Conservation (phyloP, 768 basidiomycete species). For the Daedaleopsis nitida region DNA sequence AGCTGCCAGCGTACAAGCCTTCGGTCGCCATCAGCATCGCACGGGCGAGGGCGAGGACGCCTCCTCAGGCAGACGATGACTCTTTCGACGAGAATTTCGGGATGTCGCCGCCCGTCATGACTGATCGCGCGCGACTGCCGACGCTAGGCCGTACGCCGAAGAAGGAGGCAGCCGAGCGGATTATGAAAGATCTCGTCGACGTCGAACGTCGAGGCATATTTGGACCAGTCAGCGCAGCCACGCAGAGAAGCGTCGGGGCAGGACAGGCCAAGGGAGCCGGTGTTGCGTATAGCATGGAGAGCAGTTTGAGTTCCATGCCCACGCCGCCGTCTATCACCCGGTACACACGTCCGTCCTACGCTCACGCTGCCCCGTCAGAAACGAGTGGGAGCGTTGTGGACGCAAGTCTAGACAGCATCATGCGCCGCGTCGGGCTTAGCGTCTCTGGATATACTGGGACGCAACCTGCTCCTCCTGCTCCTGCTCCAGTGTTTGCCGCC, state of each 20-base stretch:
- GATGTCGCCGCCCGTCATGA: slow-evolving; percentile 56
- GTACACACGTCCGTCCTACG: slow-evolving; percentile 51
- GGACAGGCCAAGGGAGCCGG: slow-evolving; percentile 5
- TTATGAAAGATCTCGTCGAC: slow-evolving; percentile 61
- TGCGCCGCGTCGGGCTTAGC: slow-evolving; percentile 59
- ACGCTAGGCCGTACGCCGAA: slow-evolving; percentile 64
- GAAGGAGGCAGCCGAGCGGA: slow-evolving; percentile 70
- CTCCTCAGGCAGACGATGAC: slow-evolving; percentile 34
- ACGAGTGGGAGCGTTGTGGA: slow-evolving; percentile 52
- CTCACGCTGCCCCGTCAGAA: slow-evolving; percentile 19
- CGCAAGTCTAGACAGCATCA: slow-evolving; percentile 68
- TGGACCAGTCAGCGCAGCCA: neutral
- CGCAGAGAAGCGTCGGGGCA: neutral
- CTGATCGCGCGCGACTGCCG: slow-evolving; percentile 49
- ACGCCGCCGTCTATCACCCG: slow-evolving; percentile 72
- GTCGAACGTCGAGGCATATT: slow-evolving; percentile 23
- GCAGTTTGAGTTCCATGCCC: slow-evolving; percentile 68
- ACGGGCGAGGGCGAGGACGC: slow-evolving; percentile 16
- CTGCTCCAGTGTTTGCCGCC: slow-evolving; percentile 2
- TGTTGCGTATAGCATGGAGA: slow-evolving; percentile 37
- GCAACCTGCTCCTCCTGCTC: slow-evolving; percentile 1
- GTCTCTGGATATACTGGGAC: slow-evolving; percentile 28
- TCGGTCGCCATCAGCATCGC: slow-evolving; percentile 5
- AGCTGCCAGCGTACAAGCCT: slow-evolving; percentile 13
- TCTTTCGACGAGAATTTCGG: slow-evolving; percentile 41